These are phyloP conservation scores for Fusarium sp. DNA, from an alignment of 2,329 filamentous ascomycete species.

Conservation along the genomic window DNA sequence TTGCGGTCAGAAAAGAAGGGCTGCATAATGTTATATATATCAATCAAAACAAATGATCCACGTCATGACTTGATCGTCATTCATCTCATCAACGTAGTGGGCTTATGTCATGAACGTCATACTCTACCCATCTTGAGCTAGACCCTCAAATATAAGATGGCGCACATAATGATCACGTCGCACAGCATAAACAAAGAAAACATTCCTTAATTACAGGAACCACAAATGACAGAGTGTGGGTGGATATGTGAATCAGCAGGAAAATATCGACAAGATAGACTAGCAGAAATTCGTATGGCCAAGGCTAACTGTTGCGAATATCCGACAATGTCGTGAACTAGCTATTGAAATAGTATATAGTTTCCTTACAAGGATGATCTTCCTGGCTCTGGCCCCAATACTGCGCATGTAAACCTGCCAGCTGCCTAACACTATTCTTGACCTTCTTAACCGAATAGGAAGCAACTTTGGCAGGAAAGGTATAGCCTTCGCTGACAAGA, in stretches of 20 bases:
- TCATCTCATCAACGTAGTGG: not conserved
- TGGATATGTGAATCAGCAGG: not conserved
- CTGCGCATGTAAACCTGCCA: slow-evolving; percentile 55
- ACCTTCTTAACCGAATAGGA: slow-evolving; percentile 49
- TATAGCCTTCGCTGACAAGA: slow-evolving; percentile 47
- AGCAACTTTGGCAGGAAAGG: slow-evolving; percentile 49
- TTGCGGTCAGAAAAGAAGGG: not conserved
- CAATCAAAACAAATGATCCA: not conserved
- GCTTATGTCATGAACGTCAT: slow-evolving; percentile 4
- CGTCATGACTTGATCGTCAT: not conserved
- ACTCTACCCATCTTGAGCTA: not conserved
- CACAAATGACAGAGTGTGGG: not conserved
- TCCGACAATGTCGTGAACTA: too few relatives aligned
- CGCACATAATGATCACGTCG: slow-evolving; percentile 5
- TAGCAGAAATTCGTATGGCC: too few relatives aligned
- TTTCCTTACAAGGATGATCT: slow-evolving; percentile 44
- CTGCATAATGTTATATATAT: not conserved
- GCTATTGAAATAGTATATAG: too few relatives aligned
- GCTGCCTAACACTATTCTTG: slow-evolving; percentile 52
- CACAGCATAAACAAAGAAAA: not conserved
- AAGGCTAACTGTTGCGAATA: too few relatives aligned
- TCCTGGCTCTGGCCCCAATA: slow-evolving; percentile 48
- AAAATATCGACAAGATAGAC: not conserved
- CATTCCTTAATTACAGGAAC: not conserved
- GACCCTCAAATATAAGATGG: not conserved